Evolutionary conservation across 2,329 filamentous ascomycete species (phyloP), one percentile per base, ranked within the genome.

Genomic region (Hypoxylon sp.): DNA sequence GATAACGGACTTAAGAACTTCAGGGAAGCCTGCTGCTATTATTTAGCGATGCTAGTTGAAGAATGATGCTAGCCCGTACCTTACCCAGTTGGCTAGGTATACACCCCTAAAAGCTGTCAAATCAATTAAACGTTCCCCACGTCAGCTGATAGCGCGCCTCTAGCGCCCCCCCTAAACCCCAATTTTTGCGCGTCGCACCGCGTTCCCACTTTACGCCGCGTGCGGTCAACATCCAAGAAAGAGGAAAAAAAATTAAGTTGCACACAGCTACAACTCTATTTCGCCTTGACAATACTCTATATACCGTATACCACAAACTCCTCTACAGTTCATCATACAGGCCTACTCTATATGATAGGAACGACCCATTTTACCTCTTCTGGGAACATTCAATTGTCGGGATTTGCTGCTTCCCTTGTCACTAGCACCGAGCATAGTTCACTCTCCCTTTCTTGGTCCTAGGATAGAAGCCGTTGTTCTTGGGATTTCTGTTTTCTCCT

Each of bases 131-230:
- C 60, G 29, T 52, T 60, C 67, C 65, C 70, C 60, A 66, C 69
- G 63, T 76, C 74, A 76, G 70, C 72, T 76, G 74, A 76, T 70
- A 75, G 68, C 74, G 74, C 81, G 59, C 77, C 77, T 42, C 14
- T 24, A 63, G 50, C 9, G 50, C 51, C 50, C 52, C 52, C 47
- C 17, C 5, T 10, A n/a, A 3, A 44, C 47, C 44, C 65, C 37
- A 3, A 33, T 58, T 68, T 66, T 60, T 39, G 65, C 74, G 73
- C 70, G 74, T 73, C 44, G 14, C n/a, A 68, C 62, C 72, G 73
- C 72, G 73, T 73, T 14, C 46, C 68, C 67, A 50, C 67, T 68
- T 65, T 65, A 70, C 59, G 56, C 54, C 47, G 63, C 47, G 42
- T 64, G 58, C 65, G 14, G 24, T 46, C 29, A 59, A 52, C 56